phyloP scores from a whole-genome alignment of 2,329 filamentous ascomycete genomes.

The Sclerotinia subarctica region DNA sequence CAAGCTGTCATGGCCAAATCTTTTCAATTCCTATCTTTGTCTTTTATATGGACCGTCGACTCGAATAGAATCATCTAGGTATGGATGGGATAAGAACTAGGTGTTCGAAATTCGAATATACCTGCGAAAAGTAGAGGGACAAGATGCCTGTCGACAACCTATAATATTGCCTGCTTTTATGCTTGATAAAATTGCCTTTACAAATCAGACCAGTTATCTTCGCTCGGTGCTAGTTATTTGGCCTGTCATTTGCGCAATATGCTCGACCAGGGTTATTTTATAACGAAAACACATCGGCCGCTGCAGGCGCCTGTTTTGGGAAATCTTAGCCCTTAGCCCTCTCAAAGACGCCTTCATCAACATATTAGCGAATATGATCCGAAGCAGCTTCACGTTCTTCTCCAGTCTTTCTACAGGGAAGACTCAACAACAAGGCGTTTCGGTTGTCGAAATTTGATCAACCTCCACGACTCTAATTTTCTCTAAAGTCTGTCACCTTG shows the following conservation, averaged over 20 bases:
- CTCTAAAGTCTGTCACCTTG: constrained; percentile 4
- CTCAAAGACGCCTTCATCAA: constrained; percentile 15
- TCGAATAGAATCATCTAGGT: constrained; percentile 12
- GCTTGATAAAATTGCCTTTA: constrained; percentile 5
- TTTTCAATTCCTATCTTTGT: background rate
- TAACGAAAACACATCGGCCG: constrained; percentile 19
- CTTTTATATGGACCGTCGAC: constrained; percentile 9
- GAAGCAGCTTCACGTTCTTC: constrained; percentile 16
- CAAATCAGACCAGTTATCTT: constrained; percentile 7
- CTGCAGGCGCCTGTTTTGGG: constrained; percentile 22
- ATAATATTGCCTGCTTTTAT: constrained; percentile 7
- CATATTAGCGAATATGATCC: constrained; percentile 16
- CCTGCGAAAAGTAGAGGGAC: constrained; percentile 9
- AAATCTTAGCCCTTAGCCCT: constrained; percentile 9
- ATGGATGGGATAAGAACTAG: background rate
- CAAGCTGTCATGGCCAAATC: background rate
- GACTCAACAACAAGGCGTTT: constrained; percentile 10
- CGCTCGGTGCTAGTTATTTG: constrained; percentile 2
- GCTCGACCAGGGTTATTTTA: constrained; percentile 4
- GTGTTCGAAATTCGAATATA: background rate
- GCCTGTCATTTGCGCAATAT: constrained; percentile 21
- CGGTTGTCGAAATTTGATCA: constrained; percentile 1
- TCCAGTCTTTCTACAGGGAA: constrained; percentile 18
- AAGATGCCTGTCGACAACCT: constrained; percentile 8
- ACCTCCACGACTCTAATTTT: constrained; percentile 5